Evolutionary conservation across 148 eudicot species (phyloP), one percentile per base, ranked within the genome.

Genomic region (Vaccinium vitisidaea): DNA sequence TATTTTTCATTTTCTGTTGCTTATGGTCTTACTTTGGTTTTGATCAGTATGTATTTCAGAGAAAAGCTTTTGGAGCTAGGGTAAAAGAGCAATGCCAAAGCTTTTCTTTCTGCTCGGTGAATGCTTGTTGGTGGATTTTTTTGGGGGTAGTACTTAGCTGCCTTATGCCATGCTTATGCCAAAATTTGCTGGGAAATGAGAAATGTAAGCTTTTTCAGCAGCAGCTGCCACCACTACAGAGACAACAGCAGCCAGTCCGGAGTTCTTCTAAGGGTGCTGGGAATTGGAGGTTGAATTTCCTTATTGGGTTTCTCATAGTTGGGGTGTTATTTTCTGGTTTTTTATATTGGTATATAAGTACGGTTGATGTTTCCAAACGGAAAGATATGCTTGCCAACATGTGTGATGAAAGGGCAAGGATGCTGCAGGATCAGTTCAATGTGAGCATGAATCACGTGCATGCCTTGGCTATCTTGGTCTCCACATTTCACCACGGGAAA

Each of bases 401-500:
- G 99, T 97, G 99, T 82, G 99, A 97, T 65, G 95, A 97, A 80
- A 88, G 98, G 78, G 99, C 98, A 25, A 88, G 98, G 49, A 94
- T 97, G 99, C 86, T 97, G 71, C 99, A 97, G 83, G 98, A 97
- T 87, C 98, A 95, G 87, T 97, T 97, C 80, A 95, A 94, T 84
- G 98, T 94, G 80, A 95, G 98, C 93, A 91, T 97, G 93, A 97
- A 97, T 84, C 99, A 97, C 84, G 98, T 97, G 54, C 99, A 95
- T 76, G 95, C 99, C 19, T 85, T 97, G 76, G 96, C 98, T 74
- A 90, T 97, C 86, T 89, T 97, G n/a, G 90, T 97, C 63, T 93
- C 98, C 48, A 91, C 98, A 2, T 97, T 97, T 89, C 93, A 97
- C 84, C 98, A 94, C 77, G 93, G 92, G 53, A 94, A 93, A 84